phyloP scores from a whole-genome alignment of 139 green algal species.

The Chlorella ohadii region DNA sequence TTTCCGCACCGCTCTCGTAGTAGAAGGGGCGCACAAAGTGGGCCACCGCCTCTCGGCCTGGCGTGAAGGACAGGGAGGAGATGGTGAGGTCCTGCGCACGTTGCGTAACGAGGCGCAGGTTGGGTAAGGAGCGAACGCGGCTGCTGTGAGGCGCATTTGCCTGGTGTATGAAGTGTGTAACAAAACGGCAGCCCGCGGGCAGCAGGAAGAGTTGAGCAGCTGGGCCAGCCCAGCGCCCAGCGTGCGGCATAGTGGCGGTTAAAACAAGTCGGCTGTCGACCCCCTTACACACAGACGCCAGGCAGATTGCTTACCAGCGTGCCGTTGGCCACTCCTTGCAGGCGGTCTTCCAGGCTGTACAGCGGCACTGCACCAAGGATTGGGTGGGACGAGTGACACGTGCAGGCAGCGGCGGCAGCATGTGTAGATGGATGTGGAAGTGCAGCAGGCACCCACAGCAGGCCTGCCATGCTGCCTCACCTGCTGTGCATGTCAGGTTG shows the following conservation, averaged over 20 bases:
- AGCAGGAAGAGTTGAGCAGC: no score
- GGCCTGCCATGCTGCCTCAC: neutral
- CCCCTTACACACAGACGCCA: no score
- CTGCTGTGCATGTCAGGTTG: constrained; percentile 1
- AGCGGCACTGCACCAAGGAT: neutral
- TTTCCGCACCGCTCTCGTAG: neutral
- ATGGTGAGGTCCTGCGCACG: neutral
- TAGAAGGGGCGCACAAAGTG: neutral
- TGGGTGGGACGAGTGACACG: neutral
- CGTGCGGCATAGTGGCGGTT: no score
- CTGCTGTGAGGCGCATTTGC: no score
- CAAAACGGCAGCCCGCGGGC: no score
- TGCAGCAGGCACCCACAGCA: neutral
- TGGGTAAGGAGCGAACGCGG: no score
- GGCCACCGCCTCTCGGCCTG: neutral
- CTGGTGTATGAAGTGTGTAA: no score
- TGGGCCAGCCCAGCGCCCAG: no score
- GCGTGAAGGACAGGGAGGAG: neutral
- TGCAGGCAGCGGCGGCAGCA: neutral
- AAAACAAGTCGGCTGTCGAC: no score
- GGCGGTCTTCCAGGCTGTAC: neutral
- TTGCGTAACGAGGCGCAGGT: no score
- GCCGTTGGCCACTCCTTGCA: neutral
- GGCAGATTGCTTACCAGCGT: neutral
- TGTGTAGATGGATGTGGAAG: no score